Conservation (phyloP, 768 basidiomycete species). For the Pleurotus tuoliensis region DNA sequence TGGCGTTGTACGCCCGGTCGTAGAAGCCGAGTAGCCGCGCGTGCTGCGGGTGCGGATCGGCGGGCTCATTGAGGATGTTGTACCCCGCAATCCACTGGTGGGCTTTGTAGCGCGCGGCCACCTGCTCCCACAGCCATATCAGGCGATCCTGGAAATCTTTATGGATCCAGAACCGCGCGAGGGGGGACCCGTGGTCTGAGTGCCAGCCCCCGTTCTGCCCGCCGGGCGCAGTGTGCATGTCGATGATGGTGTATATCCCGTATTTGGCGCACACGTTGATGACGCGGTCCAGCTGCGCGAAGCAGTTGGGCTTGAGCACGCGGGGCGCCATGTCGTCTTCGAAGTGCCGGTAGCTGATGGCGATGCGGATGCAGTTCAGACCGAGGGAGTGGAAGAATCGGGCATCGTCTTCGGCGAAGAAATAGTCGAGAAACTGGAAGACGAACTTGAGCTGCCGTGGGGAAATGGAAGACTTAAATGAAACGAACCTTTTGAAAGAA, state of each 20-base stretch:
- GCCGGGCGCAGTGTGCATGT: slow-evolving; percentile 74
- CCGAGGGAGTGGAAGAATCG: slow-evolving; percentile 75
- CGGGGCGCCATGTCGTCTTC: slow-evolving; percentile 80
- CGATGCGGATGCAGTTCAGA: slow-evolving; percentile 74
- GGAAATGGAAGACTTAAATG: background rate
- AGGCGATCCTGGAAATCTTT: slow-evolving; percentile 81
- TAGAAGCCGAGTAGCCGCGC: slow-evolving; percentile 64
- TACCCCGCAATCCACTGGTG: slow-evolving; percentile 86
- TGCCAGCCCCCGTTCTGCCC: slow-evolving; percentile 84
- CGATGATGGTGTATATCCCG: slow-evolving; percentile 78
- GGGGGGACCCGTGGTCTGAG: slow-evolving; percentile 64
- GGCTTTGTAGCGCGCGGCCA: slow-evolving; percentile 70
- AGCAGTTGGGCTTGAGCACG: slow-evolving; percentile 67
- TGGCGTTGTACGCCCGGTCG: slow-evolving; percentile 61
- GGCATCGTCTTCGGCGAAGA: slow-evolving; percentile 78
- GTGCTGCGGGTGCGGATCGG: slow-evolving; percentile 55
- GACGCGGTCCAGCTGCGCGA: slow-evolving; percentile 82
- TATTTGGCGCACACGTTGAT: slow-evolving; percentile 70
- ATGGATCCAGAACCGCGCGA: slow-evolving; percentile 77
- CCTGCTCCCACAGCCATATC: slow-evolving; percentile 73
- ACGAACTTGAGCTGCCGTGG: slow-evolving; percentile 15
- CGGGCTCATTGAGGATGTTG: slow-evolving; percentile 82
- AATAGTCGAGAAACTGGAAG: slow-evolving; percentile 77
- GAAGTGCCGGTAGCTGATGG: slow-evolving; percentile 75
- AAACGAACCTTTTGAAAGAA: slow-evolving; percentile 77